A percentile compares a stretch with the other conserved stretches of the same genome.
Evolutionary conservation across 176 grass and related monocot species (phyloP).

Genomic region (Cenchrus fungigraminus): DNA sequence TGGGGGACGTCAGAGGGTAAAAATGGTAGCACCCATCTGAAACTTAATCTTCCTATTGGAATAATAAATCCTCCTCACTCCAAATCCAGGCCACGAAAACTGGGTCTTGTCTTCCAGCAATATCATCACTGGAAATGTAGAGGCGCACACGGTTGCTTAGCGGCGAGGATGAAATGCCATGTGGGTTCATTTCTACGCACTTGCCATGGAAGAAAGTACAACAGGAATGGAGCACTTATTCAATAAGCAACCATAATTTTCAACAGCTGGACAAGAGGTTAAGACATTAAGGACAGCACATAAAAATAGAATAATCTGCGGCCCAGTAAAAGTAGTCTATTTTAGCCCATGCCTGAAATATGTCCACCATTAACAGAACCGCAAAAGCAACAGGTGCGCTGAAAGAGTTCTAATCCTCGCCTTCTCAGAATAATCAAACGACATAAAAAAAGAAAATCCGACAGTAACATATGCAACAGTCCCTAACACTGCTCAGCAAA

Average conservation of each 20-base stretch:
- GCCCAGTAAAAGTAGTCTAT: neutral
- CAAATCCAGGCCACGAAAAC: constrained; percentile 20
- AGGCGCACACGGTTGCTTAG: constrained; percentile 1
- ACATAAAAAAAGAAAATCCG: neutral
- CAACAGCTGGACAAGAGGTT: neutral
- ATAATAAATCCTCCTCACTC: constrained; percentile 32
- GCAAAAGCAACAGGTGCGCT: neutral
- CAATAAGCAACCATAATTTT: neutral
- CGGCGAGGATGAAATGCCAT: constrained; percentile 6
- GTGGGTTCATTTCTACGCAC: constrained; percentile 1
- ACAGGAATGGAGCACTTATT: neutral
- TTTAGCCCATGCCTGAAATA: neutral
- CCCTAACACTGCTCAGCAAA: neutral
- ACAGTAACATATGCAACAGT: neutral
- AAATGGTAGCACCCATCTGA: neutral
- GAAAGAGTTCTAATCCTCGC: constrained; percentile 19
- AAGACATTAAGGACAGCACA: neutral
- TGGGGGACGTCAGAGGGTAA: constrained; percentile 1
- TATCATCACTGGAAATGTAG: neutral
- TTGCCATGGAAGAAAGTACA: constrained; percentile 14
- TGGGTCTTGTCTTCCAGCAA: neutral
- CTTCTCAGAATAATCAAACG: constrained; percentile 8
- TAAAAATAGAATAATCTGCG: neutral
- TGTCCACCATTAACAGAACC: neutral
- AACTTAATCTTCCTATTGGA: neutral